Conservation (phyloP, 1,284 basidiomycete species). For the Volvariella surrecta region DNA sequence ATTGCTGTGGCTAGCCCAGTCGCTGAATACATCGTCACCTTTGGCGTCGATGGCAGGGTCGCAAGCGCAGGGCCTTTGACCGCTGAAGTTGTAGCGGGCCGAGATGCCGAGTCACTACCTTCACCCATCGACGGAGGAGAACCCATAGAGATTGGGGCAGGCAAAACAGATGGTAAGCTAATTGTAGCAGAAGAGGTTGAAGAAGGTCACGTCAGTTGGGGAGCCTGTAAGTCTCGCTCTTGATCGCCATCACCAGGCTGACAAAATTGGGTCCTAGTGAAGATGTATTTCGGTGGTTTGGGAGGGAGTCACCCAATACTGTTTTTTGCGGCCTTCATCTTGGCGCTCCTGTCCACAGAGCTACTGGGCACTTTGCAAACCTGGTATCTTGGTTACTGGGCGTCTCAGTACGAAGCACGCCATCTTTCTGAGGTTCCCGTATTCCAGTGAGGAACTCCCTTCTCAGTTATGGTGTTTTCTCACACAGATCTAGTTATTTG, state of each 20-base stretch:
- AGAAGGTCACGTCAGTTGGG: slow-evolving; percentile 46
- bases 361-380: slow-evolving; percentile 31
- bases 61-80: slow-evolving; percentile 29
- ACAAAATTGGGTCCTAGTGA: slow-evolving; percentile 16
- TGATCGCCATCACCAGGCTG: background rate
- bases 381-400: slow-evolving; percentile 56
- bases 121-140: slow-evolving; percentile 30
- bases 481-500: background rate
- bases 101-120: slow-evolving; percentile 15
- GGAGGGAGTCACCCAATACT: slow-evolving; percentile 30
- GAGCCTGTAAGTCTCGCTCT: slow-evolving; percentile 16
- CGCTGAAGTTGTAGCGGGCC: slow-evolving; percentile 30
- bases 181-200: slow-evolving; percentile 55
- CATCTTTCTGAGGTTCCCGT: slow-evolving; percentile 26
- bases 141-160: slow-evolving; percentile 18
- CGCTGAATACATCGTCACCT: slow-evolving; percentile 53
- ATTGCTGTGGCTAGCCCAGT: slow-evolving; percentile 56
- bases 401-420: slow-evolving; percentile 39
- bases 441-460: slow-evolving; percentile 24
- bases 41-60: slow-evolving; percentile 45
- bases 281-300: slow-evolving; percentile 28
- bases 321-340: slow-evolving; percentile 29
- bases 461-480: background rate
- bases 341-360: slow-evolving; percentile 21
- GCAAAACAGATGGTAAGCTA: slow-evolving; percentile 33